Percentiles rank a stretch among this genome's conserved stretches.
Conservation (phyloP, 352 stramenopile species). For the Globisporangium canariense region DNA sequence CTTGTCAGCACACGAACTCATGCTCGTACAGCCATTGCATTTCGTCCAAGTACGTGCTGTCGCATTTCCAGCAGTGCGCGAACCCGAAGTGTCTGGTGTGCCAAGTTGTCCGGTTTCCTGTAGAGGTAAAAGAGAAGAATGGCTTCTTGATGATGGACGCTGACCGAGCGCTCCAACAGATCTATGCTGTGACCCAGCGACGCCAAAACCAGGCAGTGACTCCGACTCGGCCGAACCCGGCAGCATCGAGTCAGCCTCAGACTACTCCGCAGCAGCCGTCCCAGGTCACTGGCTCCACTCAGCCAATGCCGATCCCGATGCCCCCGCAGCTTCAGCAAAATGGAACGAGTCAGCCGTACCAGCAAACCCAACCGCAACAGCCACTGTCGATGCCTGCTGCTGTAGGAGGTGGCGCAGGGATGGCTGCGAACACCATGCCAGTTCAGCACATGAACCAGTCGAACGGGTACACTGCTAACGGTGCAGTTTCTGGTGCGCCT, state of each 20-base stretch:
- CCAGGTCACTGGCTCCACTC: constrained; percentile 19
- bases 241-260: constrained; percentile 15
- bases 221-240: constrained; percentile 17
- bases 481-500: neutral
- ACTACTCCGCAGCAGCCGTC: constrained; percentile 22
- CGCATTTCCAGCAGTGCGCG: constrained; percentile 98
- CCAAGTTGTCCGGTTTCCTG: constrained; percentile 95
- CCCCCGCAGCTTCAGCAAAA: constrained; percentile 24
- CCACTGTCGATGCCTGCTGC: constrained; percentile 9
- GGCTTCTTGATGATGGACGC: constrained; percentile 81
- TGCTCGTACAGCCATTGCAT: constrained; percentile 98
- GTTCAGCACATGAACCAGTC: constrained; percentile 3
- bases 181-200: constrained; percentile 66
- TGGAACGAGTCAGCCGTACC: constrained; percentile 11
- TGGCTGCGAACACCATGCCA: constrained; percentile 1
- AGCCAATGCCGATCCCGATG: constrained; percentile 26
- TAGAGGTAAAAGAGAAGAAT: constrained; percentile 93
- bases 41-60: constrained; percentile 98
- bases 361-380: constrained; percentile 7
- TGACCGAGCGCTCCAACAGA: constrained; percentile 71
- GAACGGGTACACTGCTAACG: constrained; percentile 5
- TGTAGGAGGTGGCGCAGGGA: neutral
- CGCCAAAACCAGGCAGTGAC: constrained; percentile 28
- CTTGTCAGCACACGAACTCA: constrained; percentile 95
- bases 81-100: constrained; percentile 97